A percentile compares a stretch with the other conserved stretches of the same genome.
phyloP scores from a whole-genome alignment of 257 asterid species.

The Ophiorrhiza pumila region DNA sequence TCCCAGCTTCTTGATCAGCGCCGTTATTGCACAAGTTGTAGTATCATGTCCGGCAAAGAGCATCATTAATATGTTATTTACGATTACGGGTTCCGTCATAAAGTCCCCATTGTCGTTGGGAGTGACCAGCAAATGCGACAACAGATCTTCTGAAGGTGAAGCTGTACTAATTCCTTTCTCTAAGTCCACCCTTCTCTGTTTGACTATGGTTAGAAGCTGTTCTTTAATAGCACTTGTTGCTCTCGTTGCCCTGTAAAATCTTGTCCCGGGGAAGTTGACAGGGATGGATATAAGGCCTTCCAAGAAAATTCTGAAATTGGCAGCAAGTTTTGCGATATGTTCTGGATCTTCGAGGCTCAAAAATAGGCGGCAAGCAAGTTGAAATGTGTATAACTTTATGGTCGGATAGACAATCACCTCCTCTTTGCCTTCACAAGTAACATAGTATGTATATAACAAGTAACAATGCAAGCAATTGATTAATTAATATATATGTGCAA shows the following conservation, averaged over 20 bases:
- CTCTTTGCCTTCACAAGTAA: neutral
- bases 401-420: conserved; percentile 4
- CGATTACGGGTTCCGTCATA: neutral
- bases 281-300: conserved; percentile 9
- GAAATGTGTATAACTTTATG: conserved; percentile 8
- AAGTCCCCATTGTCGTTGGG: conserved; percentile 5
- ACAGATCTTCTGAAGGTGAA: conserved; percentile 12
- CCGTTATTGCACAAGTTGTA: too few species aligned
- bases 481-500: too few species aligned
- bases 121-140: neutral
- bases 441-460: too few species aligned
- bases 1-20: too few species aligned
- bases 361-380: conserved; percentile 19
- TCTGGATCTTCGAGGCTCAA: conserved; percentile 12
- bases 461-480: too few species aligned
- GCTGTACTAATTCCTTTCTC: neutral
- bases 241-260: neutral
- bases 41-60: too few species aligned
- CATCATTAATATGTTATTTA: too few species aligned
- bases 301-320: conserved; percentile 1
- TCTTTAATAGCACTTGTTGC: neutral
- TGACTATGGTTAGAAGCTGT: neutral
- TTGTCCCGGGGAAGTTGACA: neutral
- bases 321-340: neutral
- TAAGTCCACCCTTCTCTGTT: neutral